Conservation (phyloP, 805 yeast genomes). For the Kregervanrija pseudodelftensis region DNA sequence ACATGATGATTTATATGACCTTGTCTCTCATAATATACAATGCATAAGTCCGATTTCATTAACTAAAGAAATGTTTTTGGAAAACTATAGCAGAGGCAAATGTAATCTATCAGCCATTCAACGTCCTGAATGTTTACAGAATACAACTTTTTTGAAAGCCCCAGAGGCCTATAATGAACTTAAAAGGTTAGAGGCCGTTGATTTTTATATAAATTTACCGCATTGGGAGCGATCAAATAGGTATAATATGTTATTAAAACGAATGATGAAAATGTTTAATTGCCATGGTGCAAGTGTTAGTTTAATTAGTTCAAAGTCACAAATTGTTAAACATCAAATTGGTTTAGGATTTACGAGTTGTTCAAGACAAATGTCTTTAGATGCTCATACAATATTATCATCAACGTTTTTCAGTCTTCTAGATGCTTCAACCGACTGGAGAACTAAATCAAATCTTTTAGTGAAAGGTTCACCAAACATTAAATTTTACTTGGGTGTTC, state of each 20-base stretch:
- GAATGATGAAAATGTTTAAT: conserved; percentile 34
- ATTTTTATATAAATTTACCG: conserved; percentile 29
- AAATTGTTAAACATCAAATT: conserved; percentile 42
- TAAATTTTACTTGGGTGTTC: conserved; percentile 60
- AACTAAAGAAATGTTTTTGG: conserved; percentile 48
- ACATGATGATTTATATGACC: neutral
- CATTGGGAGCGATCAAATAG: conserved; percentile 43
- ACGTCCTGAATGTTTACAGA: conserved; percentile 47
- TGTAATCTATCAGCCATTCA: conserved; percentile 49
- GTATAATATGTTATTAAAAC: conserved; percentile 33
- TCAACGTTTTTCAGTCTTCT: conserved; percentile 43
- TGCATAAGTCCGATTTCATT: conserved; percentile 25
- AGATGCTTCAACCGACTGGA: conserved; percentile 67
- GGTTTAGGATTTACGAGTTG: conserved; percentile 42
- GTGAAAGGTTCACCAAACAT: conserved; percentile 56
- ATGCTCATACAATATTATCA: conserved; percentile 63
- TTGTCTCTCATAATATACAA: no score
- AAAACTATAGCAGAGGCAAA: conserved; percentile 48
- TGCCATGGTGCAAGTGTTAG: conserved; percentile 54
- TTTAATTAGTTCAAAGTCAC: conserved; percentile 41
- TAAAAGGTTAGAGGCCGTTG: conserved; percentile 37
- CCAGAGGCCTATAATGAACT: conserved; percentile 52
- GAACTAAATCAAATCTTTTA: conserved; percentile 54
- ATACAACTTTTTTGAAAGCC: conserved; percentile 44
- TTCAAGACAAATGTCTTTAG: conserved; percentile 52